Evolutionary conservation across 208 protist species (phyloP).

Genomic region (Leishmania tropica): DNA sequence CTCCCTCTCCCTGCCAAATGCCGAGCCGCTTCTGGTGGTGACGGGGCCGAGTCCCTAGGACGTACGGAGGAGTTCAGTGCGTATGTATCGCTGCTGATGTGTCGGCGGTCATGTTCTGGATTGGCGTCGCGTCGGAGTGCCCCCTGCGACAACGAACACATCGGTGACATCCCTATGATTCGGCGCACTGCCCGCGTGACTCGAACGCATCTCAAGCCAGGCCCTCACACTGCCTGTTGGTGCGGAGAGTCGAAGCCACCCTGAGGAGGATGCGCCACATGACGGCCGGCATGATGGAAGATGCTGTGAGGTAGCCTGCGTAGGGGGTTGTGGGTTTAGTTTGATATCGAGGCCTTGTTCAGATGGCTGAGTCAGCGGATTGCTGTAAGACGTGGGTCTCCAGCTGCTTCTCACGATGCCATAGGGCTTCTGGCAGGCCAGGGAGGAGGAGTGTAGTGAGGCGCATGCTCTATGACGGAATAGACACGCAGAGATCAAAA

Average conservation of each 20-base stretch:
- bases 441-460: background rate
- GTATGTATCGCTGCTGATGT: background rate
- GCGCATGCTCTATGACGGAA: background rate
- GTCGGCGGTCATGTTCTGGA: background rate
- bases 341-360: background rate
- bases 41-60: background rate
- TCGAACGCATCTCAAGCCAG: background rate
- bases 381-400: background rate
- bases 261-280: background rate
- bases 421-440: background rate
- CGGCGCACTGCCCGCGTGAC: background rate
- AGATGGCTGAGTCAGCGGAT: background rate
- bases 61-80: background rate
- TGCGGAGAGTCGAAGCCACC: background rate
- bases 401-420: background rate
- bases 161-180: background rate
- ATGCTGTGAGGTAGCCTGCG: background rate
- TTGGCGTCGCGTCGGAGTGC: background rate
- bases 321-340: background rate
- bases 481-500: background rate
- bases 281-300: too few relatives aligned
- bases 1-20: background rate
- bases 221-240: background rate
- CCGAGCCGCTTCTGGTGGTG: background rate
- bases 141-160: background rate